Evolutionary conservation across 129 eudicot species (phyloP), one percentile per base, ranked within the genome.

Genomic region (Pseudognaphalium luteoalbum): DNA sequence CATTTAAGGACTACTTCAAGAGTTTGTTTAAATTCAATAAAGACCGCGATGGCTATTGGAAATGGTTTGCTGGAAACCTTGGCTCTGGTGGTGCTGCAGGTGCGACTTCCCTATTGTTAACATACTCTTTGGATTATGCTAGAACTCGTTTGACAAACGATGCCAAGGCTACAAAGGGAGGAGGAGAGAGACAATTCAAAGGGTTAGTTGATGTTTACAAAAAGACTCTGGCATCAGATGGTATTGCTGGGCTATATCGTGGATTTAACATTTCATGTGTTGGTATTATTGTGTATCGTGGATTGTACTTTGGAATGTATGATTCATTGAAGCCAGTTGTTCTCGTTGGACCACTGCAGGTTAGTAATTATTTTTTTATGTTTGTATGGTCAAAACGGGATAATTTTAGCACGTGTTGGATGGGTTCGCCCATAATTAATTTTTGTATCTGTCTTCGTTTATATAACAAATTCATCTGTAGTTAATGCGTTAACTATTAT

Each of bases 11-110:
- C 73, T 78, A 87, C 81, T 84, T 87, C 66, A 87, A 87, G 81
- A 82, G 87, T 32, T 71, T 86, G 74, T 86, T 86, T 54, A 86
- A 83, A 80, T 83, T 82, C 41, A 86, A 77, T 34, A 86, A 86
- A 62, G 87, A 86, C 58, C 87, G 83, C 5, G 87, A 86, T 70
- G 89, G 89, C 54, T 85, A 85, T 69, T 81, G 89, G 89, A 86
- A 86, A 50, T 83, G 87, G 87, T 87, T 87, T 66, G 91, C 85
- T 10, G 91, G 87, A 28, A 87, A 87, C 81, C 81, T 87, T 30
- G 84, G 56, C 10, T 87, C 91, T 7, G 91, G 91, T 78, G 88
- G 83, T 47, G 91, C 88, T 50, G 91, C 91, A 17, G 88, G 91
- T 68, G 88, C 88, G 29, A 78, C 88, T 60, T 87, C 91, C 19